A percentile compares a stretch with the other conserved stretches of the same genome.
Conservation (phyloP, 1,284 basidiomycete genomes). For the Apiotrichum akiyoshidainum region DNA sequence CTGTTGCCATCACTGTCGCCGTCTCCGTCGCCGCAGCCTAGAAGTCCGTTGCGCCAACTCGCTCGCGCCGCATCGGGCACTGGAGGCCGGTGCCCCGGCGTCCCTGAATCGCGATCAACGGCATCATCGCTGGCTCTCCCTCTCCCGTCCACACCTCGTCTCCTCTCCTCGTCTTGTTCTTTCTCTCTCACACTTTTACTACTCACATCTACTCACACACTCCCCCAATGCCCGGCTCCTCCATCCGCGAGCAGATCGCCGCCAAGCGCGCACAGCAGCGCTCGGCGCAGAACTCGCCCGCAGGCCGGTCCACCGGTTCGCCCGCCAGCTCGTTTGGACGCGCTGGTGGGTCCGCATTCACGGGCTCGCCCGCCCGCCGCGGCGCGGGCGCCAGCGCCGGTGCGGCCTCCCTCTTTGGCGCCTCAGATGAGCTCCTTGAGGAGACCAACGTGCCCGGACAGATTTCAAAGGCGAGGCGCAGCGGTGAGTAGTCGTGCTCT, state of each 20-base stretch:
- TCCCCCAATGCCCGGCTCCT: constrained; percentile 9
- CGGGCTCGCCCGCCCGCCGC: not conserved
- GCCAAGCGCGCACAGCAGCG: constrained; percentile 18
- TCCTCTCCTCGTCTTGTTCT: no score
- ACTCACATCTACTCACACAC: not conserved
- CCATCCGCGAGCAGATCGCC: constrained; percentile 40
- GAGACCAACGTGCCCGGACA: constrained; percentile 35
- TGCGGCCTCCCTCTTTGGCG: not conserved
- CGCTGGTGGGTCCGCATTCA: no score
- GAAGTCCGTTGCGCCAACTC: no score
- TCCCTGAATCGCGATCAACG: no score
- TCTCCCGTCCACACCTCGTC: no score
- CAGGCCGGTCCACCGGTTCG: not conserved
- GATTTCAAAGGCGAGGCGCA: constrained; percentile 33
- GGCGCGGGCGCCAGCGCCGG: not conserved
- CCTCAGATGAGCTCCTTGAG: constrained; percentile 24
- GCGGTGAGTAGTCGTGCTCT: constrained; percentile 29
- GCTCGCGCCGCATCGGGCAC: no score
- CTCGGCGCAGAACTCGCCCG: not conserved
- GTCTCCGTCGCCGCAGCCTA: no score
- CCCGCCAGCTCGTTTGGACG: not conserved
- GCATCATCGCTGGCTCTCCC: no score
- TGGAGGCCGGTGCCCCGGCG: no score
- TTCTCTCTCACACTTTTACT: not conserved
- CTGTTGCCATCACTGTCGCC: no score